Evolutionary conservation across 2,329 filamentous ascomycete species (phyloP).

Genomic region (Chalara sp.): DNA sequence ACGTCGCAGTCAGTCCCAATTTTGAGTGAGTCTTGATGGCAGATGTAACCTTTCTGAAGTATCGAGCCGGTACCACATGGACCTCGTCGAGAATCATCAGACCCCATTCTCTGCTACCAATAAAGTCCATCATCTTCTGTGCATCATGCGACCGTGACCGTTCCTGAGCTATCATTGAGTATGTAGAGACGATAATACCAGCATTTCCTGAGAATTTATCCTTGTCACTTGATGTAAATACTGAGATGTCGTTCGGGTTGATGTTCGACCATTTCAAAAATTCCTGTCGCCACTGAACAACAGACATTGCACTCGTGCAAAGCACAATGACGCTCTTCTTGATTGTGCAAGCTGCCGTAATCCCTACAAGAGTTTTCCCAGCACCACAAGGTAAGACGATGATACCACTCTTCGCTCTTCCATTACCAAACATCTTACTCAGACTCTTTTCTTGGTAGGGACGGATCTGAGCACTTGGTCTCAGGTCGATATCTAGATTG

Average conservation of each 20-base stretch:
- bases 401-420: conserved; percentile 91
- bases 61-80: conserved; percentile 93
- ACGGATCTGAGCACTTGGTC: conserved; percentile 82
- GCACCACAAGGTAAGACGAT: conserved; percentile 96
- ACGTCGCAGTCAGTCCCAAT: conserved; percentile 85
- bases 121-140: conserved; percentile 95
- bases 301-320: conserved; percentile 96
- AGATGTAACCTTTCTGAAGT: conserved; percentile 90
- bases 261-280: conserved; percentile 99
- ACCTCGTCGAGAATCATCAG: conserved; percentile 96
- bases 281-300: conserved; percentile 92
- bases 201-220: conserved; percentile 79
- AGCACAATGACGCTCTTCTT: conserved; percentile 95
- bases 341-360: conserved; percentile 95
- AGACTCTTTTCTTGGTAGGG: conserved; percentile 95
- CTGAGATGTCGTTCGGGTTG: conserved; percentile 83
- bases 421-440: conserved; percentile 99
- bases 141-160: conserved; percentile 85
- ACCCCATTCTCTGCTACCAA: conserved; percentile 87
- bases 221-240: conserved; percentile 94
- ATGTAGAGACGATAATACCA: conserved; percentile 94
- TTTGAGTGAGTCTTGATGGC: conserved; percentile 94
- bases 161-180: conserved; percentile 96
- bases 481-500: conserved; percentile 88
- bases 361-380: conserved; percentile 95